Base-by-base conservation (phyloP, 495 filamentous ascomycete species). In the Cryomyces minteri region DNA sequence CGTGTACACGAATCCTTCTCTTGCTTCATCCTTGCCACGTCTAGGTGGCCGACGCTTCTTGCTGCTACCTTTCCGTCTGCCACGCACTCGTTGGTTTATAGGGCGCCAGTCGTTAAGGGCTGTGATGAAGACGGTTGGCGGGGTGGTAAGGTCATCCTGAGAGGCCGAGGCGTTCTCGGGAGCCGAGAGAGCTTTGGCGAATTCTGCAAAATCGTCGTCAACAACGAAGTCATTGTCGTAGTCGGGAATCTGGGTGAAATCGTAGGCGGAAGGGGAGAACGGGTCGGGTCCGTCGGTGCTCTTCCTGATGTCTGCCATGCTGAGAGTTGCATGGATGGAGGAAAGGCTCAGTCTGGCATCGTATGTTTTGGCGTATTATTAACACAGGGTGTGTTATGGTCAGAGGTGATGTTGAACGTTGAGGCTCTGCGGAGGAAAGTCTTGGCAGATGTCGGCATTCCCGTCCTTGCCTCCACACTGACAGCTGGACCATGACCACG, bases 1-100 rank as follows among this genome's bases (percentile, higher is more conserved):
- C 2, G 70, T 71, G 59, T 98, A 96, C 10, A 92, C 70, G 52
- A 88, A 84, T 0, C 90, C 90, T 63, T 98, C 90, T 41, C 90
- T 68, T 3, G 88, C 95, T 62, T 98, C 90, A 58, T 98, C 90
- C 49, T 76, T 83, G 44, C 76, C 63, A 4, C 63, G 46, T 14
- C 50, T 44, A 12, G 54, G 48, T 39, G 58, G 51, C 40, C 58
- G 59, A 39, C 47, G 40, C 43, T 58, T 60, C 51, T 49, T 56
- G 9, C 10, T 14, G 29, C 42, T 32, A 0, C 9, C 18, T 11
- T 43, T 46, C 31, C 41, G 37, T n/a, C 42, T 12, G 11, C 38
- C 44, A 39, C 57, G 58, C 6, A 67, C 64, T 4, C 55, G 54
- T 48, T 67, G 65, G 45, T 58, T 56, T 10, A 68, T 52, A 3